Percentiles rank a stretch among this genome's conserved stretches.
phyloP scores from a whole-genome alignment of 2,329 filamentous ascomycete genomes.

The Blumeria hordei region DNA sequence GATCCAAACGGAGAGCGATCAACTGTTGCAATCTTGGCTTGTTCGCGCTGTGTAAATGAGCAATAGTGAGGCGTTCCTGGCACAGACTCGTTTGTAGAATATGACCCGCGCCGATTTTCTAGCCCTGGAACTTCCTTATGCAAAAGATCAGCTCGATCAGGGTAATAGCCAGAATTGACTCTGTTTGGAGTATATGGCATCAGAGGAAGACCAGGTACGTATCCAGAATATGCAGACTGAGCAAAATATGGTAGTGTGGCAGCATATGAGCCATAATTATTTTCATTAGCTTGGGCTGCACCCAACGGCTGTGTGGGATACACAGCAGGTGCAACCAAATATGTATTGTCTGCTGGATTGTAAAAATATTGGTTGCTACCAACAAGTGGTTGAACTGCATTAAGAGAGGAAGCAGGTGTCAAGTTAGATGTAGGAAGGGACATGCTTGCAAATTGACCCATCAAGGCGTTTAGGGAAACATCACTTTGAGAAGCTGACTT shows the following conservation, averaged over 20 bases:
- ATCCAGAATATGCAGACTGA: slow-evolving; percentile 14
- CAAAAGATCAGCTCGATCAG: slow-evolving; percentile 12
- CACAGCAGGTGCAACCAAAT: slow-evolving; percentile 12
- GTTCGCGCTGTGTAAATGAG: slow-evolving; percentile 31
- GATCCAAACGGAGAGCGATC: slow-evolving; percentile 39
- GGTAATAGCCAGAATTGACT: slow-evolving; percentile 11
- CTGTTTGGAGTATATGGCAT: slow-evolving; percentile 13
- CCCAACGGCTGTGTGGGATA: slow-evolving; percentile 13
- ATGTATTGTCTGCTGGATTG: slow-evolving; percentile 8
- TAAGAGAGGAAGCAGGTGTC: slow-evolving; percentile 12
- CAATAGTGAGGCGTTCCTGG: slow-evolving; percentile 42
- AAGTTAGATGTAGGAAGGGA: slow-evolving; percentile 16
- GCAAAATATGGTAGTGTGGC: slow-evolving; percentile 12
- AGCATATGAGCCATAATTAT: slow-evolving; percentile 12
- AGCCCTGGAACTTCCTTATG: slow-evolving; percentile 29
- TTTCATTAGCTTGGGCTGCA: slow-evolving; percentile 11
- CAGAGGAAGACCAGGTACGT: slow-evolving; percentile 12
- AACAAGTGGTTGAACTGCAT: slow-evolving; percentile 12
- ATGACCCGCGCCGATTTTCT: slow-evolving; percentile 41
- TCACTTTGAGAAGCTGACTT: slow-evolving; percentile 7
- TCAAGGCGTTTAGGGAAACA: slow-evolving; percentile 10
- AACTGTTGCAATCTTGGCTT: slow-evolving; percentile 30
- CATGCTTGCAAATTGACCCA: slow-evolving; percentile 13
- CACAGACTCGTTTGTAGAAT: slow-evolving; percentile 42
- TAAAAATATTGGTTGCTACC: slow-evolving; percentile 14